These are phyloP conservation scores for Boletus barrowsii DNA, from an alignment of 768 basidiomycete genomes.

Conservation along the genomic window DNA sequence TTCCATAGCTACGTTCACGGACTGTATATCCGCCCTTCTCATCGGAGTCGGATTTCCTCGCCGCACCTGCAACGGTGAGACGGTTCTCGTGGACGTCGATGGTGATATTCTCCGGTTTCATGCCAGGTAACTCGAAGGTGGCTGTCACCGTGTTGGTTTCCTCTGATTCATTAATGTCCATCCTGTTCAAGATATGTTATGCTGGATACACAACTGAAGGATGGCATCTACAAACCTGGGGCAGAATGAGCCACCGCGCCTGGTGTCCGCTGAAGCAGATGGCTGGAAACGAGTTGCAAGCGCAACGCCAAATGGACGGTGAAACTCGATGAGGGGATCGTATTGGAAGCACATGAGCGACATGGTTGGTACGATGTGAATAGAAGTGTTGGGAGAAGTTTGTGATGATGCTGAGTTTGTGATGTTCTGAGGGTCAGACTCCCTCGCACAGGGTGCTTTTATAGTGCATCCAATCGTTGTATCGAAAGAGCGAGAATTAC, in stretches of 20 bases:
- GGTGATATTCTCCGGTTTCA: constrained; percentile 45
- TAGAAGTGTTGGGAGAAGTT: too few species aligned
- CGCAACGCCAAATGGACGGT: not conserved
- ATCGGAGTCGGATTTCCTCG: constrained; percentile 21
- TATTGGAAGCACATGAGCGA: not conserved
- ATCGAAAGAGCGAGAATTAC: too few species aligned
- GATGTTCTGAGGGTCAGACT: too few species aligned
- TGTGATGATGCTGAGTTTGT: too few species aligned
- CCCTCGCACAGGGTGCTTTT: too few species aligned
- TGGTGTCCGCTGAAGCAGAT: not conserved
- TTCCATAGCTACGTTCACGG: constrained; percentile 43
- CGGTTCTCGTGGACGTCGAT: constrained; percentile 47
- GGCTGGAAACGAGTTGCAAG: not conserved
- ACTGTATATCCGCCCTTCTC: constrained; percentile 40
- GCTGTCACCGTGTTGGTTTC: constrained; percentile 45
- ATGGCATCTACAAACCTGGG: not conserved
- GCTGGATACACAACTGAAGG: too few species aligned
- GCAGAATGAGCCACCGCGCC: not conserved
- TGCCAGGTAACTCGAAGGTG: constrained; percentile 54
- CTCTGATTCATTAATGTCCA: constrained; percentile 47
- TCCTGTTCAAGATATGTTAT: constrained; percentile 16
- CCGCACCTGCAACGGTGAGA: constrained; percentile 19
- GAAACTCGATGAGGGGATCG: not conserved
- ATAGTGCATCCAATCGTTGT: too few species aligned
- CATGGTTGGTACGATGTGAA: too few species aligned